phyloP scores from a whole-genome alignment of 495 filamentous ascomycete species.

The Diplogelasinospora grovesii region DNA sequence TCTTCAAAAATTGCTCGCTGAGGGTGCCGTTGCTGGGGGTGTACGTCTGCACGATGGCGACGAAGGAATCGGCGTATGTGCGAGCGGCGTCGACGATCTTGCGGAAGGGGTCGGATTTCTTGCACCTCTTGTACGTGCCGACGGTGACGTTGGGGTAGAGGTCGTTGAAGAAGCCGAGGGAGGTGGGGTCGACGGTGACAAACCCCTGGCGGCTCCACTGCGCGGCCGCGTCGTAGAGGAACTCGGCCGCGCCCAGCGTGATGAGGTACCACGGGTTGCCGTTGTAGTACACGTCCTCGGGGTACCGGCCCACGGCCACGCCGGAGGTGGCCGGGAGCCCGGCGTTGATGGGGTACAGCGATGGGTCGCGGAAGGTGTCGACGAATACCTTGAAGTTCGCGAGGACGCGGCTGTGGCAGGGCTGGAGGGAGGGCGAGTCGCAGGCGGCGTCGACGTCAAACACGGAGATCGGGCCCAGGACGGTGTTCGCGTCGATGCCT shows the following conservation, averaged over 20 bases:
- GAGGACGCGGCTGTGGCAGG: slow-evolving; percentile 46
- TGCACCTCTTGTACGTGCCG: slow-evolving; percentile 39
- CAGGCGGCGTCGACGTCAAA: slow-evolving; percentile 53
- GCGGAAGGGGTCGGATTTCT: slow-evolving; percentile 29
- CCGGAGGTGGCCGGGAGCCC: slow-evolving; percentile 37
- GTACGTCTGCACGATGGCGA: slow-evolving; percentile 46
- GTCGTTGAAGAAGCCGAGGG: slow-evolving; percentile 48
- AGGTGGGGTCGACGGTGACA: slow-evolving; percentile 42
- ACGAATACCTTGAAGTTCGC: slow-evolving; percentile 57
- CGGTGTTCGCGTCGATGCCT: slow-evolving; percentile 54
- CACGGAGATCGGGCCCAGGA: slow-evolving; percentile 52
- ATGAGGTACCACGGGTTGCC: slow-evolving; percentile 61
- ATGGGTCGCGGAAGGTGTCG: slow-evolving; percentile 48
- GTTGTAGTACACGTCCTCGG: slow-evolving; percentile 57
- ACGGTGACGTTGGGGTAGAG: slow-evolving; percentile 37
- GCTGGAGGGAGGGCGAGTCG: slow-evolving; percentile 49
- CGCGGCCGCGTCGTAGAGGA: slow-evolving; percentile 53
- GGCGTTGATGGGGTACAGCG: slow-evolving; percentile 49
- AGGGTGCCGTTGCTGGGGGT: slow-evolving; percentile 47
- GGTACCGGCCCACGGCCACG: slow-evolving; percentile 58
- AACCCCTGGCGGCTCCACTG: slow-evolving; percentile 46
- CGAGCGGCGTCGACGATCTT: slow-evolving; percentile 40
- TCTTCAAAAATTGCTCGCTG: slow-evolving; percentile 52
- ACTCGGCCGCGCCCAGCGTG: slow-evolving; percentile 54
- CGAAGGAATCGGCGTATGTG: slow-evolving; percentile 55